These are phyloP conservation scores for Teratosphaeria viscida DNA, from an alignment of 2,329 filamentous ascomycete genomes.

Conservation along the genomic window DNA sequence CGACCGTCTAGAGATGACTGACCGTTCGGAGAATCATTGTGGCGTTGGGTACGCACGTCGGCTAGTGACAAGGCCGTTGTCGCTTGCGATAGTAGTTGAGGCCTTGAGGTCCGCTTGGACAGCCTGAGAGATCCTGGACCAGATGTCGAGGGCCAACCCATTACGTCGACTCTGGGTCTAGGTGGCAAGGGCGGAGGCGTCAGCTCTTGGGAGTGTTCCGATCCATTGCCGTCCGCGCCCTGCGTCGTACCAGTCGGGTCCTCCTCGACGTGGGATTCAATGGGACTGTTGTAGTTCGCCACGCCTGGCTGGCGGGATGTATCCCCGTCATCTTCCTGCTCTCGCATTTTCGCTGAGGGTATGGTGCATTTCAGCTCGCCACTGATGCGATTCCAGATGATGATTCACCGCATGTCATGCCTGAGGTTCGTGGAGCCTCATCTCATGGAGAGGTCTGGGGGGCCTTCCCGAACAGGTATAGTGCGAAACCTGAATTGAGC, in stretches of 20 bases:
- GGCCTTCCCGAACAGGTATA: background rate
- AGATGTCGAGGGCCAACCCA: conserved; percentile 6
- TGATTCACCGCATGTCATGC: no score
- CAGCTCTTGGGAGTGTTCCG: conserved; percentile 20
- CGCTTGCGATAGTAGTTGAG: conserved; percentile 49
- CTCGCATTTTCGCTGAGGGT: background rate
- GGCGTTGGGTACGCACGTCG: conserved; percentile 67
- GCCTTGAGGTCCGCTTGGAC: conserved; percentile 26
- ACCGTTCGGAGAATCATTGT: conserved; percentile 42
- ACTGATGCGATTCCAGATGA: no score
- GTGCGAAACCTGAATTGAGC: background rate
- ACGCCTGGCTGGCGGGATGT: background rate
- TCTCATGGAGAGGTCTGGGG: background rate
- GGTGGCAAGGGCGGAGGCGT: conserved; percentile 29
- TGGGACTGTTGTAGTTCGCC: background rate
- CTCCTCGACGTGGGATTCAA: background rate
- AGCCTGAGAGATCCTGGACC: conserved; percentile 21
- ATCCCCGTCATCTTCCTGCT: background rate
- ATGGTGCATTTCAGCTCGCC: background rate
- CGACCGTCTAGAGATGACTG: conserved; percentile 20
- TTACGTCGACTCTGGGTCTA: conserved; percentile 10
- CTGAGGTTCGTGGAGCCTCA: background rate
- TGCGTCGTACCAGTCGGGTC: background rate
- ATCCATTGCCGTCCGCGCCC: background rate
- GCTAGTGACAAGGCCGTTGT: conserved; percentile 78